These are phyloP conservation scores for Fragaria ananassa DNA, from an alignment of 306 rosid species.

Conservation along the genomic window DNA sequence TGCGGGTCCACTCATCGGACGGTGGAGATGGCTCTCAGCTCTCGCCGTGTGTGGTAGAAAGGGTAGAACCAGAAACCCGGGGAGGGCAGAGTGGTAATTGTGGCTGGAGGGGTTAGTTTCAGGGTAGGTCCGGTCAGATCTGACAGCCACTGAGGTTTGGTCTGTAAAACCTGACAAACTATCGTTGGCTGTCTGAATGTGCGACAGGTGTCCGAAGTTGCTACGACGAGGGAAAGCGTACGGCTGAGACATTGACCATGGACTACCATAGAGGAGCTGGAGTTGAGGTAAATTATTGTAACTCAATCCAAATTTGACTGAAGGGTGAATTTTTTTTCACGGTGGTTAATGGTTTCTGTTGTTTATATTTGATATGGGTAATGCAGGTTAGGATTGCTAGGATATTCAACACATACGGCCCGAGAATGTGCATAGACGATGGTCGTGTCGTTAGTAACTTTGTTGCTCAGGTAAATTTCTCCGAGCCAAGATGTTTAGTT, in stretches of 20 bases:
- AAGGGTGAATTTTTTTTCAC: neutral
- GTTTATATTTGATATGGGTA: neutral
- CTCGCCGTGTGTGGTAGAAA: neutral
- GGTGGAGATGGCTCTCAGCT: neutral
- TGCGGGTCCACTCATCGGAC: conserved; percentile 34
- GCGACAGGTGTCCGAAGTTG: conserved; percentile 97
- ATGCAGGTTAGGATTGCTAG: conserved; percentile 95
- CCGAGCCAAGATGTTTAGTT: neutral
- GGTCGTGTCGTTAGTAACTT: conserved; percentile 99
- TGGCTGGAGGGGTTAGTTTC: neutral
- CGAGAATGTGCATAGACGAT: conserved; percentile 98
- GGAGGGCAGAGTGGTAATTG: conserved; percentile 9
- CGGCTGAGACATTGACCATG: conserved; percentile 98
- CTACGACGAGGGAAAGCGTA: conserved; percentile 98
- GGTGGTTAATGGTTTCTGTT: neutral
- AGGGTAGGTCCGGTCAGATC: neutral
- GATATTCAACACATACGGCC: conserved; percentile 96
- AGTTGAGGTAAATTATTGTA: conserved; percentile 49
- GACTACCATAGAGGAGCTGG: conserved; percentile 94
- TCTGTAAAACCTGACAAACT: conserved; percentile 13
- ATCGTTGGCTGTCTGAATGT: conserved; percentile 17
- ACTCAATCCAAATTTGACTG: neutral
- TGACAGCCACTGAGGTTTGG: neutral
- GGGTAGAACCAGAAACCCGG: neutral
- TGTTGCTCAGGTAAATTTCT: conserved; percentile 70